phyloP scores from a whole-genome alignment of 192 early-diverging fungal species.

The Backusella circina region DNA sequence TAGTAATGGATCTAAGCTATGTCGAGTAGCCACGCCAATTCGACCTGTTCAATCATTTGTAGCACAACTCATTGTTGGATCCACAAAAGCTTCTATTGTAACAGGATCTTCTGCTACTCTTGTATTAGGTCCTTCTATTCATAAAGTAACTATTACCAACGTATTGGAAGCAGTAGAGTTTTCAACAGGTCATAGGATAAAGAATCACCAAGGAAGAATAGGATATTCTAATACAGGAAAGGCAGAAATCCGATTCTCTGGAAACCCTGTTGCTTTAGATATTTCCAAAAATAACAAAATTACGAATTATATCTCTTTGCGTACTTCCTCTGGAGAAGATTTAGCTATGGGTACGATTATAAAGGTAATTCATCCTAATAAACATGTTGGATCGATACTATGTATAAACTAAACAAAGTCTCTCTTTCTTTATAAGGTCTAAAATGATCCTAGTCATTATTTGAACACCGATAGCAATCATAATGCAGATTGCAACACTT shows the following conservation, averaged over 20 bases:
- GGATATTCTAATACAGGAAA: slow-evolving; percentile 64
- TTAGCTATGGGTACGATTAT: background rate
- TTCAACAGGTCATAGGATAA: slow-evolving; percentile 77
- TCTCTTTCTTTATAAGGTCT: background rate
- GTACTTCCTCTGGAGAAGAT: background rate
- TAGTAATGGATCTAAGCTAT: slow-evolving; percentile 80
- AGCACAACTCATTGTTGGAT: slow-evolving; percentile 91
- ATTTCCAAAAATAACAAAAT: slow-evolving; percentile 65
- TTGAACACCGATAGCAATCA: background rate
- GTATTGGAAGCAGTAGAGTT: slow-evolving; percentile 76
- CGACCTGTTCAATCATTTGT: slow-evolving; percentile 72
- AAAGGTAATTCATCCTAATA: background rate
- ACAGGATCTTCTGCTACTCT: slow-evolving; percentile 84
- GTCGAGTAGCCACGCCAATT: slow-evolving; percentile 62
- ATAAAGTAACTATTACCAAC: slow-evolving; percentile 71
- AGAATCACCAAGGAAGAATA: slow-evolving; percentile 71
- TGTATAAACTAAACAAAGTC: background rate
- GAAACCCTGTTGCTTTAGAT: slow-evolving; percentile 81
- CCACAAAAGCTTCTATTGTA: slow-evolving; percentile 83
- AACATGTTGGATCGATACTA: background rate
- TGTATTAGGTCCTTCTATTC: slow-evolving; percentile 77
- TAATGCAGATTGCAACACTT: background rate
- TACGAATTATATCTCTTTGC: background rate
- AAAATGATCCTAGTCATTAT: background rate
- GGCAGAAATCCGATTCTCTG: slow-evolving; percentile 70